A percentile compares a stretch with the other conserved stretches of the same genome.
Evolutionary conservation across 2,329 filamentous ascomycete species (phyloP).

Genomic region (Alternaria alternata): DNA sequence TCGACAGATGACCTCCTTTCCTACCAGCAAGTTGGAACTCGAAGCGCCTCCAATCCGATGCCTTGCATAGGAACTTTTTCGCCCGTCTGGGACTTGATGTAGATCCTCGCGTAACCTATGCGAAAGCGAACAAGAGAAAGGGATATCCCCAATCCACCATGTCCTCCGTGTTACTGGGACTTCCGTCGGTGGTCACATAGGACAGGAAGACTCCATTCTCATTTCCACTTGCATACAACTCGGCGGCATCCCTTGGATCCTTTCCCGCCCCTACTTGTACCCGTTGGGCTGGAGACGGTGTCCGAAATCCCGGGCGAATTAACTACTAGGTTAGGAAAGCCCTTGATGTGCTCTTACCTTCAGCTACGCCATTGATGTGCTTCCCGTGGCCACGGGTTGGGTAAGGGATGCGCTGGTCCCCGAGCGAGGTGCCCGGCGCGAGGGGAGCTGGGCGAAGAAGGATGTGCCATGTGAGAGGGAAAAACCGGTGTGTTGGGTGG

Average conservation of each 20-base stretch:
- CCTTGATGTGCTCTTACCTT: neutral
- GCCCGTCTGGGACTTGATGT: neutral
- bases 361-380: constrained; percentile 1
- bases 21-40: neutral
- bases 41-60: neutral
- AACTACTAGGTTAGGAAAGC: neutral
- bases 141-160: neutral
- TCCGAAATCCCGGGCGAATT: neutral
- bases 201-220: neutral
- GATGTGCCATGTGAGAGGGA: neutral
- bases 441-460: neutral
- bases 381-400: neutral
- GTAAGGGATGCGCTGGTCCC: neutral
- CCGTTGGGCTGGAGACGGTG: constrained; percentile 4
- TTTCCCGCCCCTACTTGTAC: neutral
- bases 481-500: neutral
- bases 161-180: neutral
- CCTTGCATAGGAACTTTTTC: neutral
- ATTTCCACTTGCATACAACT: neutral
- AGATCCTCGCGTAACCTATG: neutral
- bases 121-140: neutral
- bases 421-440: constrained; percentile 1
- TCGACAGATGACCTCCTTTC: neutral
- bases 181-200: neutral
- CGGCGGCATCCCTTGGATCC: neutral